Conservation (phyloP, 208 protist species). For the Leishmania tarentolae region DNA sequence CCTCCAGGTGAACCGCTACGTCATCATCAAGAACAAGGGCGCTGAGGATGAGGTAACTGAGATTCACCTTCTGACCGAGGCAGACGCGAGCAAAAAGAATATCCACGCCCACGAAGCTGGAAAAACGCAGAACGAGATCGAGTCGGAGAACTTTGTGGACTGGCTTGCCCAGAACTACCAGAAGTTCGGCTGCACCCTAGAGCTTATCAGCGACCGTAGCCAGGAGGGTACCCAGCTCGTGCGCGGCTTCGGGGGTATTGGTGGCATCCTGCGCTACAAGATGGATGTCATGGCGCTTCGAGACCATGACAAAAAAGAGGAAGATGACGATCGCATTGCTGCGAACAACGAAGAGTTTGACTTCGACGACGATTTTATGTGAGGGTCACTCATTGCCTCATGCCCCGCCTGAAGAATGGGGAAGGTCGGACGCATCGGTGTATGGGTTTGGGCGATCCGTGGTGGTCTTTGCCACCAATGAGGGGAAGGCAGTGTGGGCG, state of each 20-base stretch:
- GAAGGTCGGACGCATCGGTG: neutral
- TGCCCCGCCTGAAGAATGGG: neutral
- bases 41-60: slow-evolving; percentile 70
- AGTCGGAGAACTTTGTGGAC: slow-evolving; percentile 95
- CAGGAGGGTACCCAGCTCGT: slow-evolving; percentile 99
- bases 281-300: slow-evolving; percentile 90
- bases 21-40: slow-evolving; percentile 84
- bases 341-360: slow-evolving; percentile 85
- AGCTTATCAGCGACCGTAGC: slow-evolving; percentile 94
- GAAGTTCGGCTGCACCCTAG: slow-evolving; percentile 96
- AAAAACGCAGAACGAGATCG: slow-evolving; percentile 91
- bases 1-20: slow-evolving; percentile 92
- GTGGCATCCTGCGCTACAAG: slow-evolving; percentile 93
- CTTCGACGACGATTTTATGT: slow-evolving; percentile 94
- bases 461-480: neutral
- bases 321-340: slow-evolving; percentile 60
- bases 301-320: slow-evolving; percentile 84
- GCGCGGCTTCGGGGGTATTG: slow-evolving; percentile 98
- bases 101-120: slow-evolving; percentile 84
- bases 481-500: neutral
- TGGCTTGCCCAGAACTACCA: slow-evolving; percentile 99
- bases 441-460: slow-evolving; percentile 7
- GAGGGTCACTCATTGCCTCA: slow-evolving; percentile 9
- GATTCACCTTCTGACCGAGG: slow-evolving; percentile 72
- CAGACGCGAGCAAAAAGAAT: slow-evolving; percentile 75